phyloP scores from a whole-genome alignment of 768 basidiomycete species.

The Leccinum pellstonianum region DNA sequence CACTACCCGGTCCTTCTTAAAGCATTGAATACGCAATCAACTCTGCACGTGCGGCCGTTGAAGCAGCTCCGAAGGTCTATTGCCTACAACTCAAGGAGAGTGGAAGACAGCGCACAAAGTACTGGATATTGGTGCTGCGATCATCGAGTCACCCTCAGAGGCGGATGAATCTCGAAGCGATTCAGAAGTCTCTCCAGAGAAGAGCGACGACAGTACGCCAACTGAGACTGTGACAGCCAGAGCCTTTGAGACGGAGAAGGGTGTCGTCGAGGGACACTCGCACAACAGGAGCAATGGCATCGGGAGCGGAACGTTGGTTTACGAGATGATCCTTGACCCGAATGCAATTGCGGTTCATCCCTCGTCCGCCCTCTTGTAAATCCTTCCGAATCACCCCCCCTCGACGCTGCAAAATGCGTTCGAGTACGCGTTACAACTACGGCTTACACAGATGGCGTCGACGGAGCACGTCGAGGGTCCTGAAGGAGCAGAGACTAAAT shows the following conservation, averaged over 20 bases:
- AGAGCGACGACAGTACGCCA: neutral
- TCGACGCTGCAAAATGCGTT: conserved; percentile 61
- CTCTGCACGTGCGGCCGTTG: conserved; percentile 69
- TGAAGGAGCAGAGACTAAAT: conserved; percentile 75
- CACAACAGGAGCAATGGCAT: neutral
- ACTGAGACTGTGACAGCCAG: neutral
- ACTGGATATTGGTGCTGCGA: too few relatives aligned
- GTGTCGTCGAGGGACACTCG: neutral
- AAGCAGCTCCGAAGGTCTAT: conserved; percentile 66
- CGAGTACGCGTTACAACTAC: conserved; percentile 76
- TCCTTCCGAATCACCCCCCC: conserved; percentile 45
- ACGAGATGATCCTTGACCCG: conserved; percentile 30
- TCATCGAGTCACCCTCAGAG: too few relatives aligned
- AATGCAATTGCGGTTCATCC: conserved; percentile 37
- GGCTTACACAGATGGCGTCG: conserved; percentile 82
- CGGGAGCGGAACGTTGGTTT: conserved; percentile 10
- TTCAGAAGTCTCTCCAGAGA: too few relatives aligned
- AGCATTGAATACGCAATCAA: conserved; percentile 67
- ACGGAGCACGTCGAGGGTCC: conserved; percentile 83
- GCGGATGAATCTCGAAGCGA: too few relatives aligned
- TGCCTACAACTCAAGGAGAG: conserved; percentile 76
- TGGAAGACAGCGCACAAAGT: conserved; percentile 40
- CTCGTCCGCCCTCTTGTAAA: conserved; percentile 43
- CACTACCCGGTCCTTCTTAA: conserved; percentile 51
- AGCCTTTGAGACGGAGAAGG: conserved; percentile 19